These are phyloP conservation scores for Penicillium lividum DNA, from an alignment of 495 filamentous ascomycete genomes.

Conservation along the genomic window DNA sequence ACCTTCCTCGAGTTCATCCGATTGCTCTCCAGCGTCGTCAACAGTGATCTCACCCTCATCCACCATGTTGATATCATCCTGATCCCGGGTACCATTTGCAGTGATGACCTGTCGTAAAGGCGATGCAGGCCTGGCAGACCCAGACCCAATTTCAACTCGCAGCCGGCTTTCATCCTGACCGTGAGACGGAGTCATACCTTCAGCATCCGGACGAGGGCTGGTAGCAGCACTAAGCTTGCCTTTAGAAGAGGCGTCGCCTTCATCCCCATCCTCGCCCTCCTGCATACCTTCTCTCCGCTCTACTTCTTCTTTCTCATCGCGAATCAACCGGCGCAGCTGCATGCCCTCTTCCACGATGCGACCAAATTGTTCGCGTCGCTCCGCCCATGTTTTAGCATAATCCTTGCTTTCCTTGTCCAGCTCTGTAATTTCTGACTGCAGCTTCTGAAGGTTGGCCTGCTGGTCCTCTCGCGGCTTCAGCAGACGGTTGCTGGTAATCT, in stretches of 20 bases:
- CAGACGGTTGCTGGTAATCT: slow-evolving; percentile 79
- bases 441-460: slow-evolving; percentile 69
- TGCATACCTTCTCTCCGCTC: slow-evolving; percentile 78
- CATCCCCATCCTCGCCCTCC: slow-evolving; percentile 70
- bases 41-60: slow-evolving; percentile 65
- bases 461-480: slow-evolving; percentile 84
- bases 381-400: slow-evolving; percentile 81
- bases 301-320: slow-evolving; percentile 92
- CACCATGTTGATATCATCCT: slow-evolving; percentile 57
- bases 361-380: slow-evolving; percentile 84
- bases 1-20: slow-evolving; percentile 49
- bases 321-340: slow-evolving; percentile 79
- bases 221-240: slow-evolving; percentile 55
- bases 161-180: slow-evolving; percentile 49
- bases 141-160: slow-evolving; percentile 36
- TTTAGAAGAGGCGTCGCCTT: slow-evolving; percentile 59
- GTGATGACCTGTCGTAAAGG: slow-evolving; percentile 44
- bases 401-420: slow-evolving; percentile 79
- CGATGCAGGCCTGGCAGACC: slow-evolving; percentile 33
- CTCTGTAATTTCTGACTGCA: slow-evolving; percentile 85
- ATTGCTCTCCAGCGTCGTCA: slow-evolving; percentile 39
- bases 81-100: slow-evolving; percentile 31
- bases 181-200: slow-evolving; percentile 49
- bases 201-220: slow-evolving; percentile 66
- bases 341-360: slow-evolving; percentile 89